Conservation (phyloP, 148 eudicot genomes). For the Cornus suecica region DNA sequence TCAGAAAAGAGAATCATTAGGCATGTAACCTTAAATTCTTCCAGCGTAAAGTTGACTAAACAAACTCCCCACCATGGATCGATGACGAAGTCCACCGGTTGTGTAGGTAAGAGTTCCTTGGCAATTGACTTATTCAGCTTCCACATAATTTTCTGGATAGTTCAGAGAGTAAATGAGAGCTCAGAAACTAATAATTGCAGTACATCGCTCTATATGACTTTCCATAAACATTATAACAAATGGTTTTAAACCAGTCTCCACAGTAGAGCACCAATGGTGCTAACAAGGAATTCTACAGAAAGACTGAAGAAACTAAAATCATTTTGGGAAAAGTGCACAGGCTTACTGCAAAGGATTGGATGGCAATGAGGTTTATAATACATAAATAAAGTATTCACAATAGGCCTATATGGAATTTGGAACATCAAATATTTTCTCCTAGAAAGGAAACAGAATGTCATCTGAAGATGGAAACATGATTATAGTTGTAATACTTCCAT, state of each 20-base stretch:
- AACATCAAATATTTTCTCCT: not conserved
- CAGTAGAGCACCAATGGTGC: not conserved
- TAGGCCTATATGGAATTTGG: not conserved
- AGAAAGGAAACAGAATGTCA: not conserved
- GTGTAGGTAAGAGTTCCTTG: conserved; percentile 84
- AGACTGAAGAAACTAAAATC: not conserved
- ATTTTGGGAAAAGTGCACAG: not conserved
- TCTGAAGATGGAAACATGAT: not conserved
- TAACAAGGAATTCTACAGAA: not conserved
- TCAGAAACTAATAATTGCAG: conserved; percentile 14
- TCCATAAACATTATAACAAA: not conserved
- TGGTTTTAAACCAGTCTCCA: not conserved
- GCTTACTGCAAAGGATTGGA: not conserved
- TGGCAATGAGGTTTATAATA: not conserved
- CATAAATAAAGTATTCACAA: not conserved
- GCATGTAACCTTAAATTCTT: conserved; percentile 86
- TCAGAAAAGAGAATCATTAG: not conserved
- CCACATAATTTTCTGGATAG: conserved; percentile 96
- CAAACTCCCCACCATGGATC: conserved; percentile 99
- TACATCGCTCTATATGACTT: not conserved
- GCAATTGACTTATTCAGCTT: conserved; percentile 97
- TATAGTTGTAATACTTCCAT: not conserved
- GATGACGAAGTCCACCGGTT: conserved; percentile 78
- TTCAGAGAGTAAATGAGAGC: conserved; percentile 32
- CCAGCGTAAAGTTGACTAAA: conserved; percentile 92